Conservation (phyloP, 768 basidiomycete species). For the Amanita jacksonii region DNA sequence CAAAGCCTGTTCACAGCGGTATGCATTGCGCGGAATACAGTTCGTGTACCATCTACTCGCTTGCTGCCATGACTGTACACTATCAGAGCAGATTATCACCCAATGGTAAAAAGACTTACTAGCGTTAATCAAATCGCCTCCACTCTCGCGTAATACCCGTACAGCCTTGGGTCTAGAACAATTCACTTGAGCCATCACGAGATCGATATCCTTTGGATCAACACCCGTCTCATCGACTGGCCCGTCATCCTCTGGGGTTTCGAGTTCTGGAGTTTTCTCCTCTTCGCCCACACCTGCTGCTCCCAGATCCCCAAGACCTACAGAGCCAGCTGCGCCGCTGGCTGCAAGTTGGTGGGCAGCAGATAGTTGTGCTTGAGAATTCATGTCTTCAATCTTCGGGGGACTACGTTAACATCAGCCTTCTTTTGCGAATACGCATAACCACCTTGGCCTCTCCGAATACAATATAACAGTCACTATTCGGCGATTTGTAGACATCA, state of each 20-base stretch:
- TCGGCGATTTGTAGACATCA: conserved; percentile 96
- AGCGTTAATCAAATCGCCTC: conserved; percentile 93
- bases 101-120: conserved; percentile 47
- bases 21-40: conserved; percentile 7
- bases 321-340: conserved; percentile 34
- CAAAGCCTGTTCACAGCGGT: conserved; percentile 3
- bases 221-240: conserved; percentile 81
- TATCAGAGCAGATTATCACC: conserved; percentile 1
- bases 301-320: conserved; percentile 41
- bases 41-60: conserved; percentile 46
- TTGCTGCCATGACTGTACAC: conserved; percentile 78
- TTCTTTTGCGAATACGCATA: not conserved
- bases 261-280: conserved; percentile 79
- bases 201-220: conserved; percentile 90
- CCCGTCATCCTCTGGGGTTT: conserved; percentile 74
- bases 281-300: conserved; percentile 49
- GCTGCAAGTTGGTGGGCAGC: conserved; percentile 73
- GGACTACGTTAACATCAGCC: not conserved
- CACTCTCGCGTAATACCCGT: conserved; percentile 80
- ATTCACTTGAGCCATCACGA: conserved; percentile 82
- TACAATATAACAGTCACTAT: conserved; percentile 97
- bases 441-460: conserved; percentile 93
- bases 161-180: conserved; percentile 92
- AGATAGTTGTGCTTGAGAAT: conserved; percentile 64
- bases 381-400: conserved; percentile 77